Evolutionary conservation across 1,284 basidiomycete species (phyloP), one percentile per base, ranked within the genome.

Genomic region (Stygiomarasmius scandens): DNA sequence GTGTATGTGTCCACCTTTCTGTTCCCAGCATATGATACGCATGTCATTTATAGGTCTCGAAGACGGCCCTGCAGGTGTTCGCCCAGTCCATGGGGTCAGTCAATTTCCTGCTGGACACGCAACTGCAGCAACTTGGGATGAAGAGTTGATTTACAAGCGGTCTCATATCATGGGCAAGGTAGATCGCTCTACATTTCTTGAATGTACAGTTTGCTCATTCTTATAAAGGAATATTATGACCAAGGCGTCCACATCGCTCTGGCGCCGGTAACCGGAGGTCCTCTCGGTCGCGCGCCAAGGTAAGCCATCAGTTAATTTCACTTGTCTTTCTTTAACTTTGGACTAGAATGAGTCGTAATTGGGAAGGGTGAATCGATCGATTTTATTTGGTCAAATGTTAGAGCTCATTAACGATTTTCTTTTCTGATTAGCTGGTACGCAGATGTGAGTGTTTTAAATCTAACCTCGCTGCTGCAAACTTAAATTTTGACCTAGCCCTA

Each of bases 141-240:
- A 74, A 10, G 66, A 67, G n/a, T 65, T 89, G 34, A 78, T 87
- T 49, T 80, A 82, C 58, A 64, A 74, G 38, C 80, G 88, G 29
- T 87, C 84, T 8, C 59, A 74, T 11, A 85, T 83, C 19, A 80
- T 90, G 75, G 88, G 86, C 19, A 60, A 74, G 47, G 87, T 90
- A 72, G 80, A 81, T 73, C 16, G 16, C 43, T 44, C 16, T 5
- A 8, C 6, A 23, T 19, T 19, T 4, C 19, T 52, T 3, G 20
- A 25, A 52, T 10, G 32, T 20, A 11, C 20, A 24, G 36, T 11
- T 20, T 32, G 5, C 29, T 34, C 12, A 20, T 11, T n/a, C n/a
- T 14, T 41, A 19, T 36, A 6, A 16, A 53, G 51, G 51, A 53
- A 44, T 44, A 12, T 32, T 27, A 44, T 27, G 81, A 75, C 48